A percentile compares a stretch with the other conserved stretches of the same genome.
Evolutionary conservation across 257 asterid species (phyloP).

Genomic region (Penstemon davidsonii): DNA sequence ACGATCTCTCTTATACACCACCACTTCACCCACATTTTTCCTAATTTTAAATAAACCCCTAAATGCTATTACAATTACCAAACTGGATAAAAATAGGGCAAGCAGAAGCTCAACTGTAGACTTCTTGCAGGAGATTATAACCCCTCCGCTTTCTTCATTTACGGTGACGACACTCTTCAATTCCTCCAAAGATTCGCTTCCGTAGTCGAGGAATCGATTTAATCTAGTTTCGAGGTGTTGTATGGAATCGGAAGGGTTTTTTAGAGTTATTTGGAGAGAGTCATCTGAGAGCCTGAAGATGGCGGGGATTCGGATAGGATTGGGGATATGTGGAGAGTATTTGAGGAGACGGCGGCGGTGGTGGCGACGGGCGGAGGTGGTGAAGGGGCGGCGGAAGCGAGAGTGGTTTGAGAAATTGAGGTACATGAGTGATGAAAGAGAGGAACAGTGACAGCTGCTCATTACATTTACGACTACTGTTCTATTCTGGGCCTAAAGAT

Average conservation of each 20-base stretch:
- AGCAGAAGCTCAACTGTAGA: constrained; percentile 64
- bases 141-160: constrained; percentile 41
- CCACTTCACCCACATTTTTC: constrained; percentile 34
- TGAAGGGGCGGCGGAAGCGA: constrained; percentile 26
- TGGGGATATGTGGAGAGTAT: constrained; percentile 30
- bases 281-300: constrained; percentile 60
- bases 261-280: constrained; percentile 57
- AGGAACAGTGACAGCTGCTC: constrained; percentile 29
- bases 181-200: constrained; percentile 66
- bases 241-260: constrained; percentile 47
- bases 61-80: constrained; percentile 41
- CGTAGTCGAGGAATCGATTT: constrained; percentile 39
- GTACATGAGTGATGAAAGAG: constrained; percentile 41
- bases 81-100: constrained; percentile 43
- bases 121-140: constrained; percentile 70
- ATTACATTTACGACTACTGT: constrained; percentile 16
- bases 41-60: constrained; percentile 44
- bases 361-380: constrained; percentile 59
- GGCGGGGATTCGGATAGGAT: constrained; percentile 30
- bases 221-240: constrained; percentile 46
- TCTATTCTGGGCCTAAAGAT: background rate
- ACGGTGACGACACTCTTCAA: constrained; percentile 54
- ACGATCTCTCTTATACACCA: constrained; percentile 79
- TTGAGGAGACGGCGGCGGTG: constrained; percentile 73
- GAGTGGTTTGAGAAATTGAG: constrained; percentile 36